phyloP scores from a whole-genome alignment of 768 basidiomycete genomes.

The Hemileccinum rubropunctum region DNA sequence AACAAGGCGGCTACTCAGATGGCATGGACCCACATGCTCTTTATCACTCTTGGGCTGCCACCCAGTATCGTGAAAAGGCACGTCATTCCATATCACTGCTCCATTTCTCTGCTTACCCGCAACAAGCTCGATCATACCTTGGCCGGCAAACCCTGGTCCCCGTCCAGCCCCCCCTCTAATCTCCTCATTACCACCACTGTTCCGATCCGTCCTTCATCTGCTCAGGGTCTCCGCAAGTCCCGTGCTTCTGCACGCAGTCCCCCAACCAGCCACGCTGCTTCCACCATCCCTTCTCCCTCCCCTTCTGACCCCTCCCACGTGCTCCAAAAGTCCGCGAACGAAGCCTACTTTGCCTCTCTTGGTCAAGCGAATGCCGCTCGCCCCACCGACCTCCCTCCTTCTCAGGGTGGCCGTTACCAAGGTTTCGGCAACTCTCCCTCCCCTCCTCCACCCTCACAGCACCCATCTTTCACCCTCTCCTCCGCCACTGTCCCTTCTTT shows the following conservation, averaged over 20 bases:
- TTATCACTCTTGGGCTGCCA: conserved; percentile 92
- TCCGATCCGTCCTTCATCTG: conserved; percentile 64
- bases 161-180: conserved; percentile 63
- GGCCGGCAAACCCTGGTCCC: conserved; percentile 76
- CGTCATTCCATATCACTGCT: not conserved
- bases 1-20: conserved; percentile 68
- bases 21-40: conserved; percentile 65
- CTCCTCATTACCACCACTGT: conserved; percentile 13
- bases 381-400: conserved; percentile 79
- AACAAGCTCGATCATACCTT: conserved; percentile 73
- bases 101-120: conserved; percentile 13
- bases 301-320: conserved; percentile 40
- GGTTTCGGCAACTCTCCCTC: conserved; percentile 90
- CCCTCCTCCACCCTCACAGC: no score
- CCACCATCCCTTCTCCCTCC: conserved; percentile 48
- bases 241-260: conserved; percentile 63
- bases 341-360: conserved; percentile 79
- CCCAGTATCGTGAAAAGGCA: conserved; percentile 94
- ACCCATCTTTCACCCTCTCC: conserved; percentile 69
- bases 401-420: conserved; percentile 89
- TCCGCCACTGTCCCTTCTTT: conserved; percentile 79
- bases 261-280: conserved; percentile 50
- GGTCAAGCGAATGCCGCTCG: conserved; percentile 81
- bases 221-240: conserved; percentile 86
- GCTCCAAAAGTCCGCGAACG: conserved; percentile 79